Evolutionary conservation across 2,329 filamentous ascomycete species (phyloP).

Genomic region (Fusarium ambrosium): DNA sequence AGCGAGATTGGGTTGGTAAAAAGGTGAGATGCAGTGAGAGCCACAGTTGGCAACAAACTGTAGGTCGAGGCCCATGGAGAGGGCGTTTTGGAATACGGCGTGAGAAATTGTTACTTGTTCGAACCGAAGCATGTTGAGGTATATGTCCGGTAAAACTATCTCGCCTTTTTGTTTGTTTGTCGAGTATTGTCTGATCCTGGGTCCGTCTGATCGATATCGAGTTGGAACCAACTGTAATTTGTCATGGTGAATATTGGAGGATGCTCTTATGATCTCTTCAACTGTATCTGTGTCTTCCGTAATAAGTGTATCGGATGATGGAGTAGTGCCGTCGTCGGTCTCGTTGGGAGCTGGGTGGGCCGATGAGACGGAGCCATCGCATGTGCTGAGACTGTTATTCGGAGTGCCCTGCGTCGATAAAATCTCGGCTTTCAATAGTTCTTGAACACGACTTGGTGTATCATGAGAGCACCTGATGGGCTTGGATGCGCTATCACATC

Average conservation of each 20-base stretch:
- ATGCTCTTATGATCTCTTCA: not conserved
- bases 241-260: not conserved
- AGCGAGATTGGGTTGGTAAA: conserved; percentile 38
- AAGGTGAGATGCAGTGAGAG: conserved; percentile 36
- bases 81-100: conserved; percentile 42
- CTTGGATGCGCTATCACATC: not conserved
- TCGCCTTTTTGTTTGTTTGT: not conserved
- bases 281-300: not conserved
- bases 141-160: conserved; percentile 9
- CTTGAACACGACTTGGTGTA: not conserved
- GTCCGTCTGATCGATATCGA: not conserved
- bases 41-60: conserved; percentile 27
- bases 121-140: conserved; percentile 36
- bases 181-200: not conserved
- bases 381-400: accelerated
- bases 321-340: not conserved
- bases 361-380: not conserved
- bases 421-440: not conserved
- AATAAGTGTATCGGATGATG: not conserved
- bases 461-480: not conserved
- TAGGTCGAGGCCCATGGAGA: conserved; percentile 32
- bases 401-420: not conserved
- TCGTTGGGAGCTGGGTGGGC: not conserved
- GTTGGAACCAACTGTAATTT: not conserved
- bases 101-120: conserved; percentile 32